Evolutionary conservation across 805 yeast genomes (phyloP).

Genomic region (Wickerhamomyces mucosus): DNA sequence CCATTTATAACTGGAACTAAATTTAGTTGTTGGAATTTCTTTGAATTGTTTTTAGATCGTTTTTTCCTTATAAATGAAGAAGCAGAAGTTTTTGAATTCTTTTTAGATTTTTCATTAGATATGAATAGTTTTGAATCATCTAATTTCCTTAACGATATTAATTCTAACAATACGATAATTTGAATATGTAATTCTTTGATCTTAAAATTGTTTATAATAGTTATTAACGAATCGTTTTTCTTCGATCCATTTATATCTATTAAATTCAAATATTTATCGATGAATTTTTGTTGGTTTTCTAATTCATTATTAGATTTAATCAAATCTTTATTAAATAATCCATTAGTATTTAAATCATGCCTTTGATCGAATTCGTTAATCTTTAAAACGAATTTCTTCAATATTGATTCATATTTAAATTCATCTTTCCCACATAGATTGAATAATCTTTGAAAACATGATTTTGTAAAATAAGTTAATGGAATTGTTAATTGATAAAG

Average conservation of each 20-base stretch:
- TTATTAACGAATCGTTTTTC: conserved; percentile 16
- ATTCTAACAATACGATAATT: conserved; percentile 36
- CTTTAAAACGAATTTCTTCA: conserved; percentile 25
- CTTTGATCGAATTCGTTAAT: conserved; percentile 33
- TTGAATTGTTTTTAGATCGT: no score
- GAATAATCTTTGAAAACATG: conserved; percentile 36
- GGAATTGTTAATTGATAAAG: conserved; percentile 27
- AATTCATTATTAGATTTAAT: conserved; percentile 6
- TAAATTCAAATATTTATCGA: conserved; percentile 18
- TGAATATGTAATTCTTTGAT: conserved; percentile 50
- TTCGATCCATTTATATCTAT: conserved; percentile 19
- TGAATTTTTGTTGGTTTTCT: conserved; percentile 18
- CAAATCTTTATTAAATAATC: conserved; percentile 17
- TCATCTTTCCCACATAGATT: conserved; percentile 28
- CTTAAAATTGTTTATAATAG: conserved; percentile 32
- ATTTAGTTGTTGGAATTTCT: no score
- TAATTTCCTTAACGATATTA: conserved; percentile 25
- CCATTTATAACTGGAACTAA: conserved; percentile 33
- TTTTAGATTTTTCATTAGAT: conserved; percentile 8
- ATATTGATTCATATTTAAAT: conserved; percentile 12
- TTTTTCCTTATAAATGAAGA: conserved; percentile 24
- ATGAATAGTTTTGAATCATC: conserved; percentile 29
- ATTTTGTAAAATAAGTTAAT: conserved; percentile 34
- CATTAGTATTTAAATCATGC: conserved; percentile 24
- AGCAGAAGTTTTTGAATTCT: conserved; percentile 9